These are phyloP conservation scores for Astrothelium subdiscretum DNA, from an alignment of 495 filamentous ascomycete genomes.

Conservation along the genomic window DNA sequence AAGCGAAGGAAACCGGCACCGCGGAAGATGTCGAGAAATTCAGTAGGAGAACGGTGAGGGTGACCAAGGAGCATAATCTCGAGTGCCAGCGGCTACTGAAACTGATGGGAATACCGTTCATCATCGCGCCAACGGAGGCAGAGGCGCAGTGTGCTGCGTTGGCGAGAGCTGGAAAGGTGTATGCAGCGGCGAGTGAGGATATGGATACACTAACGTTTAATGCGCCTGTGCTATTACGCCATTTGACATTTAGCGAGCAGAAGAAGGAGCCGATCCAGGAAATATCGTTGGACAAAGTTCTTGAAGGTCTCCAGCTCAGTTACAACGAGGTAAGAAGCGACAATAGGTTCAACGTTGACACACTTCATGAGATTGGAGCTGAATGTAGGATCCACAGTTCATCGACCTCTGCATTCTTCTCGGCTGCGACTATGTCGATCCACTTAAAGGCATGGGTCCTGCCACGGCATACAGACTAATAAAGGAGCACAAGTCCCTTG, in stretches of 20 bases:
- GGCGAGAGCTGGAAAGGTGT: conserved; percentile 87
- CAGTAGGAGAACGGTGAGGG: conserved; percentile 81
- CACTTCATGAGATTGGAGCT: conserved; percentile 54
- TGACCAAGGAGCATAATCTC: conserved; percentile 90
- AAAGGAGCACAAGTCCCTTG: conserved; percentile 74
- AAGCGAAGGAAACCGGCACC: conserved; percentile 94
- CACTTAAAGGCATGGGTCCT: conserved; percentile 87
- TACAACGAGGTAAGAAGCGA: neutral
- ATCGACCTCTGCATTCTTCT: conserved; percentile 96
- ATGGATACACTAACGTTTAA: conserved; percentile 99
- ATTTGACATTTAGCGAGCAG: conserved; percentile 94
- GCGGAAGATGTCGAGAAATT: conserved; percentile 98
- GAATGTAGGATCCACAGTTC: conserved; percentile 46
- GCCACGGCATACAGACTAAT: conserved; percentile 86
- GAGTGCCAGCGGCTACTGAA: conserved; percentile 85
- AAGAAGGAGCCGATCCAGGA: conserved; percentile 96
- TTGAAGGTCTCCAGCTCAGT: conserved; percentile 51
- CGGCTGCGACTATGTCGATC: conserved; percentile 95
- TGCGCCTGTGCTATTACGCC: conserved; percentile 76
- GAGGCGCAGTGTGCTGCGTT: conserved; percentile 93
- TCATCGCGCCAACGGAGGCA: conserved; percentile 90
- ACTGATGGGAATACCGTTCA: conserved; percentile 92
- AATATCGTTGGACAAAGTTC: conserved; percentile 70
- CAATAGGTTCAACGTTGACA: neutral
- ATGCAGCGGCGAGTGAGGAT: conserved; percentile 91